These are phyloP conservation scores for Elaeis oleifera DNA, from an alignment of 202 grass and related monocot genomes.

Conservation along the genomic window DNA sequence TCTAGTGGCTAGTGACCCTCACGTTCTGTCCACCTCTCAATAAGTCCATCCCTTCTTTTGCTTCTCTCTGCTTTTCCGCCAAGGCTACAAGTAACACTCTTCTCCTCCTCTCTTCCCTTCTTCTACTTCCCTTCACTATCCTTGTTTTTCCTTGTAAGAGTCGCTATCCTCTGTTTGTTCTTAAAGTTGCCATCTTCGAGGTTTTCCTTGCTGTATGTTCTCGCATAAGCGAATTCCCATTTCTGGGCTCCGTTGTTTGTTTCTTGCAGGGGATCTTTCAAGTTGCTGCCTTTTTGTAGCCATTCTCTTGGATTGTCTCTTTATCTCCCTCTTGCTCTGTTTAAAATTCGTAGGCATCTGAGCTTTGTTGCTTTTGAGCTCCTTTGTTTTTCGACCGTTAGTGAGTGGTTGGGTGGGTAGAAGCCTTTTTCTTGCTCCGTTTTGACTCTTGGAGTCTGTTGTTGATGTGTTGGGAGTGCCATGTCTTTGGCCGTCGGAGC, in stretches of 20 bases:
- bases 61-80: slow-evolving; percentile 11
- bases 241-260: slow-evolving; percentile 18
- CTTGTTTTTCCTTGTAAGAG: slow-evolving; percentile 28
- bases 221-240: slow-evolving; percentile 2
- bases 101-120: not conserved
- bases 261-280: not conserved
- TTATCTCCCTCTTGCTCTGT: not conserved
- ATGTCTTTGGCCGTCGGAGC: slow-evolving; percentile 78
- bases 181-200: too few relatives aligned
- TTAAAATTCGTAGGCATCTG: too few relatives aligned
- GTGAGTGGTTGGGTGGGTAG: not conserved
- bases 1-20: slow-evolving; percentile 18
- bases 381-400: slow-evolving; percentile 36
- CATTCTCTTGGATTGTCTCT: slow-evolving; percentile 5
- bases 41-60: not conserved
- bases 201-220: too few relatives aligned
- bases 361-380: not conserved
- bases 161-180: slow-evolving; percentile 15
- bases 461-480: slow-evolving; percentile 20
- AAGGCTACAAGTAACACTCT: slow-evolving; percentile 26
- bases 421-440: not conserved
- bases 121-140: not conserved
- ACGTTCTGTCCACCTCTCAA: slow-evolving; percentile 32
- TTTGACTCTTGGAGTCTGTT: not conserved
- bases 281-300: not conserved